phyloP scores from a whole-genome alignment of 1,139 yeast species.

The Pichia sp. region DNA sequence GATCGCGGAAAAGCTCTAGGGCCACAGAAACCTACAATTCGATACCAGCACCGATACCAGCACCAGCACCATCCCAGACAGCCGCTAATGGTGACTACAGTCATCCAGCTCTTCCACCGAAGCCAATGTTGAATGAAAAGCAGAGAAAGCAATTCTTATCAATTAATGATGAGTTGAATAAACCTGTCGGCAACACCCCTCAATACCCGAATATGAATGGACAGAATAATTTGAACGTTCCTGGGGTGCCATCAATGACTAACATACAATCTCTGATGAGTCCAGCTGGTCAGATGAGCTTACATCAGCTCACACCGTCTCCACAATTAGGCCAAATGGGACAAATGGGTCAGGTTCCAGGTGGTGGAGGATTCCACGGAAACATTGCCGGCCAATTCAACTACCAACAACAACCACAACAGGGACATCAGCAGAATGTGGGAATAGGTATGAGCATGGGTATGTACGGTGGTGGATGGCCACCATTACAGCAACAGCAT shows the following conservation, averaged over 20 bases:
- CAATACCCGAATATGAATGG: slow-evolving; percentile 1
- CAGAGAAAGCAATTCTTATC: slow-evolving; percentile 24
- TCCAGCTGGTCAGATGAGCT: neutral
- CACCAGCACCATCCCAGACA: neutral
- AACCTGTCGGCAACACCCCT: neutral
- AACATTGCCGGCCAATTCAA: no score
- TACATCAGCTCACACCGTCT: no score
- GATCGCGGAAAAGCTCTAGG: slow-evolving; percentile 16
- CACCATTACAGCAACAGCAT: slow-evolving; percentile 11
- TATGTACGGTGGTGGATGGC: neutral
- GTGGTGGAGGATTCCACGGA: no score
- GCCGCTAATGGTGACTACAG: neutral
- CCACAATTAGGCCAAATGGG: neutral
- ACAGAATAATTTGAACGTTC: slow-evolving; percentile 4
- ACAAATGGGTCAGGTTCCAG: neutral
- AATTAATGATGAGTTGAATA: slow-evolving; percentile 6
- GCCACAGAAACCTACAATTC: slow-evolving; percentile 5
- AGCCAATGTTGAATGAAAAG: slow-evolving; percentile 21
- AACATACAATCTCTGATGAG: neutral
- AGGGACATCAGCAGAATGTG: slow-evolving; percentile 10
- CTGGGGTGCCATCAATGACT: neutral
- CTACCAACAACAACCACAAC: slow-evolving; percentile 8
- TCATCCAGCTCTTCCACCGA: slow-evolving; percentile 37
- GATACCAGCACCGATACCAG: slow-evolving; percentile 20
- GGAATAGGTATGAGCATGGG: no score